Evolutionary conservation across 2,329 filamentous ascomycete genomes (phyloP).

Genomic region (Aspergillus niger): DNA sequence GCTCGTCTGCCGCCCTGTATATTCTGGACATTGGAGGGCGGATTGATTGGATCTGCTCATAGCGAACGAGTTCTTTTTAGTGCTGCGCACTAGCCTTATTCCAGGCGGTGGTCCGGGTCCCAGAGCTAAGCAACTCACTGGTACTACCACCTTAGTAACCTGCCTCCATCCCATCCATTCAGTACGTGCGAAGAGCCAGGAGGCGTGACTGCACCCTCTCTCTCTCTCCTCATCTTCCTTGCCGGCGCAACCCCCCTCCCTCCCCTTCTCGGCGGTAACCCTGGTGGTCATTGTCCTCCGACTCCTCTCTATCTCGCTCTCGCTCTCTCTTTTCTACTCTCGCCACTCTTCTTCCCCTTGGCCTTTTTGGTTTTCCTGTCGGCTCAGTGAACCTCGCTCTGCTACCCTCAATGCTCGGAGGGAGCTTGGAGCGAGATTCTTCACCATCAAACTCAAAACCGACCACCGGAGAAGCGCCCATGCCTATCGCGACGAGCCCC

Average conservation of each 20-base stretch:
- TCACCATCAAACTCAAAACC: constrained; percentile 33
- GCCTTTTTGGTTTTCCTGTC: constrained; percentile 10
- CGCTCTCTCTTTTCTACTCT: neutral
- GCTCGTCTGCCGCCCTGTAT: constrained; percentile 9
- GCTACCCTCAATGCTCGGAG: constrained; percentile 38
- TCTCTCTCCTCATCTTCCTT: neutral
- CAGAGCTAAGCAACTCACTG: constrained; percentile 24
- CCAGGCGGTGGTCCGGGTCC: constrained; percentile 30
- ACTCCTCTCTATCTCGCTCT: constrained; percentile 6
- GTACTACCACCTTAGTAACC: constrained; percentile 17
- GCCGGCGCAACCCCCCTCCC: constrained; percentile 14
- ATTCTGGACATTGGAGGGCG: constrained; percentile 12
- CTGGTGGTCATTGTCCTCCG: constrained; percentile 22
- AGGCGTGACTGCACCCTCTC: constrained; percentile 24
- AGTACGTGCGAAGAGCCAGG: constrained; percentile 25
- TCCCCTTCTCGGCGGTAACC: constrained; percentile 26
- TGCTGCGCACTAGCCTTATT: constrained; percentile 29
- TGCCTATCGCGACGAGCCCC: constrained; percentile 33
- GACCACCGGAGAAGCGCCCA: constrained; percentile 35
- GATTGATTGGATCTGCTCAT: constrained; percentile 15
- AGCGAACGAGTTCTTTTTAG: constrained; percentile 16
- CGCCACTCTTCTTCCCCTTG: constrained; percentile 13
- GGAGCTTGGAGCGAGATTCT: constrained; percentile 35
- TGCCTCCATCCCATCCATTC: constrained; percentile 12
- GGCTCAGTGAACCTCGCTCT: constrained; percentile 23